Conservation (phyloP, 2,329 filamentous ascomycete genomes). For the Ophiostoma angusticollis region DNA sequence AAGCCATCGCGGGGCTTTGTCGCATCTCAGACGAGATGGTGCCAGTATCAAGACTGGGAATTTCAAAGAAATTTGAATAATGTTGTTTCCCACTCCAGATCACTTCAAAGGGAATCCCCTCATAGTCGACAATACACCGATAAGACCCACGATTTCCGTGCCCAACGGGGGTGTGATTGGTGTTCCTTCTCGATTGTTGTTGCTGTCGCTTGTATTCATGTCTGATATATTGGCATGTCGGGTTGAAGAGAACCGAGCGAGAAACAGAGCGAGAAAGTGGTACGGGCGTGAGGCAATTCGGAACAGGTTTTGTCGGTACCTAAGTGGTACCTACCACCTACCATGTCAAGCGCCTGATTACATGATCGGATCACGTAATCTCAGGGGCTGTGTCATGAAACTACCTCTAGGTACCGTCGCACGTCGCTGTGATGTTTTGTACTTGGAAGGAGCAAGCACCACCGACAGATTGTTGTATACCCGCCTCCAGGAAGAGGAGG, state of each 20-base stretch:
- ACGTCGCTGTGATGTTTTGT: too few relatives aligned
- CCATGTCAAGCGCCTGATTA: too few relatives aligned
- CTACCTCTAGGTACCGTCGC: too few relatives aligned
- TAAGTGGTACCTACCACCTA: too few relatives aligned
- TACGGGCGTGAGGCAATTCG: neutral
- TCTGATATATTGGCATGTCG: neutral
- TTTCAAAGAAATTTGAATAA: constrained; percentile 1
- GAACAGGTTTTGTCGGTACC: constrained; percentile 2
- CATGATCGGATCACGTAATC: too few relatives aligned
- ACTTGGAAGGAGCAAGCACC: too few relatives aligned
- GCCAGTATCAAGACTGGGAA: constrained; percentile 1
- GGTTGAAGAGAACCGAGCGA: neutral
- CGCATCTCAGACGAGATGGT: constrained; percentile 1
- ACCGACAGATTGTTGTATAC: too few relatives aligned
- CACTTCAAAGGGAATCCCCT: constrained; percentile 1
- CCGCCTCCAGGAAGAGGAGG: too few relatives aligned
- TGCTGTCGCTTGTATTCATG: neutral
- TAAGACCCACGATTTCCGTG: constrained; percentile 1
- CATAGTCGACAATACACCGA: constrained; percentile 3
- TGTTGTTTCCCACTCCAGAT: constrained; percentile 2
- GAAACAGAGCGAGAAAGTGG: constrained; percentile 1
- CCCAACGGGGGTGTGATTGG: constrained; percentile 3
- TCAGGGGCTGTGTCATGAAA: too few relatives aligned
- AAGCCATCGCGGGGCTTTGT: constrained; percentile 3
- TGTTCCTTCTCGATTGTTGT: constrained; percentile 2